Base-by-base conservation (phyloP, 352 stramenopile genomes). In the Blastocystis sp. region DNA sequence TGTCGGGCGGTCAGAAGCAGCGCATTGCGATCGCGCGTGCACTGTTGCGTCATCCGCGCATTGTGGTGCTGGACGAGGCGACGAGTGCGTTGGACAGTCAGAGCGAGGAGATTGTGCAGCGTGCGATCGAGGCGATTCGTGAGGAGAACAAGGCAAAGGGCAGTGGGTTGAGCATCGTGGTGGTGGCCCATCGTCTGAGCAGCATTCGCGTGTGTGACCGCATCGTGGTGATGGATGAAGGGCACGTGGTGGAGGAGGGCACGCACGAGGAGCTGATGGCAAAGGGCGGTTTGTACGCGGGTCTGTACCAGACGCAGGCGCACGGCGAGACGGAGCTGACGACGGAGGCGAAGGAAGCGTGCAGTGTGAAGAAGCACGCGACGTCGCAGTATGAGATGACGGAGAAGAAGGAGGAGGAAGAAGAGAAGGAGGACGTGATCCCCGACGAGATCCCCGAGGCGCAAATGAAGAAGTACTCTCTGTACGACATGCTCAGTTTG, bases 1-100 rank as follows among this genome's bases (percentile, higher is more conserved):
- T 98, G 10, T 97, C 92, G 0, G 95, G 95, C 57, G 96, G 95
- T 3, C 95, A 98, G 92, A 97, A 97, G 84, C 95, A 98, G 89
- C 91, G 95, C 14, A 95, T 98, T 87, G 94, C 94, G 6, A 98
- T 98, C 77, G 95, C 95, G 10, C 91, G 95, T 45, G 95, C 94
- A 0, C 91, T 98, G 61, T 89, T 98, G 63, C 94, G 94, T 68
- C 94, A 96, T 71, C 94, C 94, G 3, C 89, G 90, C 7, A 92
- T 97, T 40, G 90, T 97, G 59, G 89, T 97, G 48, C 87, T 97
- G 19, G 94, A 97, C 88, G 94, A 97, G 87, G 94, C 94, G 10
- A 97, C 94, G 81, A 92, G 79, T 89, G 91, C 91, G 77, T 68
- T 96, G 54, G 92, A 96, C 89, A 89, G 89, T 9, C 91, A 94